These are phyloP conservation scores for Sabuloglossum arenarium DNA, from an alignment of 495 filamentous ascomycete species.

Conservation along the genomic window DNA sequence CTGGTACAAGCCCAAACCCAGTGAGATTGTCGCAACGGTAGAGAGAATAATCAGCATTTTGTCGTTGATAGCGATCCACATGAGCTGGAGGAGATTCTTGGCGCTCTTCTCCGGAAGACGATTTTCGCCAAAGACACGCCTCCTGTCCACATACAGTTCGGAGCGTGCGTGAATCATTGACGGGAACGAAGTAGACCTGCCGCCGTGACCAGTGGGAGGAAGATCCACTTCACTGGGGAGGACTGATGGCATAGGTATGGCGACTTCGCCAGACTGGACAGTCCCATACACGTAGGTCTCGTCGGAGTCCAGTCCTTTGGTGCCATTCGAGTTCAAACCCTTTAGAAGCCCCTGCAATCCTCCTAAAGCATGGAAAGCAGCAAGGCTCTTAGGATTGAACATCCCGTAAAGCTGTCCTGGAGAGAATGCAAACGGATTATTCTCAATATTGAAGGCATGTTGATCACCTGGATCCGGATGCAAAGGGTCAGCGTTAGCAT, in stretches of 20 bases:
- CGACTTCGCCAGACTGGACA: slow-evolving; percentile 49
- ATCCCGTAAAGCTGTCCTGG: slow-evolving; percentile 65
- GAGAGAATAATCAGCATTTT: slow-evolving; percentile 65
- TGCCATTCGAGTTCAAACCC: slow-evolving; percentile 48
- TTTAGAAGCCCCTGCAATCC: slow-evolving; percentile 56
- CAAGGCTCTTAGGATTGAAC: slow-evolving; percentile 60
- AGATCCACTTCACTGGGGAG: too few relatives aligned
- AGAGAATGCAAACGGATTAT: slow-evolving; percentile 67
- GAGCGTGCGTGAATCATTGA: not conserved
- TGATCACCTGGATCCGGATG: too few relatives aligned
- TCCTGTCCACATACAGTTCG: slow-evolving; percentile 33
- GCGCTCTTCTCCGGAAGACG: slow-evolving; percentile 47
- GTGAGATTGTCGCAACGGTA: slow-evolving; percentile 55
- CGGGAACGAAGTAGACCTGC: too few relatives aligned
- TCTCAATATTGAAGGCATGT: slow-evolving; percentile 50
- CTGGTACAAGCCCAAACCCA: slow-evolving; percentile 59
- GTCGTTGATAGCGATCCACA: slow-evolving; percentile 71
- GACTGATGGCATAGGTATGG: too few relatives aligned
- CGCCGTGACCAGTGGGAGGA: too few relatives aligned
- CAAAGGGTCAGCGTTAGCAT: too few relatives aligned
- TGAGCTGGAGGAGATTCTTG: slow-evolving; percentile 48
- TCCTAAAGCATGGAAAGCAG: slow-evolving; percentile 59
- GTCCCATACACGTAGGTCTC: slow-evolving; percentile 40
- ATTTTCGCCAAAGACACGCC: slow-evolving; percentile 48
- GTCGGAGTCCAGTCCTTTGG: slow-evolving; percentile 51